A percentile compares a stretch with the other conserved stretches of the same genome.
These are phyloP conservation scores for Warburgia ugandensis DNA, from an alignment of 164 flowering plant species.

Conservation along the genomic window DNA sequence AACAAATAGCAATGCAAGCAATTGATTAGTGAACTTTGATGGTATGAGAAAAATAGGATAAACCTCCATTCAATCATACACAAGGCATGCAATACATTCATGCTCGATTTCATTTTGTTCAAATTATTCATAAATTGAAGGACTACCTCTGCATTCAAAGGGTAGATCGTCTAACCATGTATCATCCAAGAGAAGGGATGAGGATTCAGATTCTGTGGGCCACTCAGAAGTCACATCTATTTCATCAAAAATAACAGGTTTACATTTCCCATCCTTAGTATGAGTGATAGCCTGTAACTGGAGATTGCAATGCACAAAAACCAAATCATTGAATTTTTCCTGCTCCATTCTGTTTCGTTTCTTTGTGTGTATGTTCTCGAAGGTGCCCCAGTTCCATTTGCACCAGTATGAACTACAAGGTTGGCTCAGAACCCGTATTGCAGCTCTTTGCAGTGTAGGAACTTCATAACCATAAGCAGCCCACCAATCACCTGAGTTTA, in stretches of 20 bases:
- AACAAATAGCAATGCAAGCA: no score
- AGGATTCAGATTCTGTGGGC: conserved; percentile 54
- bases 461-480: conserved; percentile 70
- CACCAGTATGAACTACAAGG: conserved; percentile 75
- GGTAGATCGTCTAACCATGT: conserved; percentile 54
- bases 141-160: conserved; percentile 33
- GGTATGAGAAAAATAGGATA: no score
- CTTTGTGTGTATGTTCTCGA: conserved; percentile 41
- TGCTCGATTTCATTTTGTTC: no score
- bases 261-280: conserved; percentile 38
- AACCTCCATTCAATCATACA: no score
- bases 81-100: no score
- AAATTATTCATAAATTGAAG: conserved; percentile 21
- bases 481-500: conserved; percentile 69
- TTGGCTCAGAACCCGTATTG: conserved; percentile 57
- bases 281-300: conserved; percentile 40
- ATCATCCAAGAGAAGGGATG: conserved; percentile 48
- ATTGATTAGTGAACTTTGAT: no score
- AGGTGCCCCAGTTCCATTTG: conserved; percentile 65
- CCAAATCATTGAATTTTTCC: conserved; percentile 56
- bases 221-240: conserved; percentile 59
- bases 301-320: conserved; percentile 69
- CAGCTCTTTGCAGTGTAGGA: conserved; percentile 51
- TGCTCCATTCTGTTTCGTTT: conserved; percentile 41
- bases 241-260: conserved; percentile 48